Evolutionary conservation across 352 stramenopile species (phyloP).

Genomic region (Phytophthora rubi): DNA sequence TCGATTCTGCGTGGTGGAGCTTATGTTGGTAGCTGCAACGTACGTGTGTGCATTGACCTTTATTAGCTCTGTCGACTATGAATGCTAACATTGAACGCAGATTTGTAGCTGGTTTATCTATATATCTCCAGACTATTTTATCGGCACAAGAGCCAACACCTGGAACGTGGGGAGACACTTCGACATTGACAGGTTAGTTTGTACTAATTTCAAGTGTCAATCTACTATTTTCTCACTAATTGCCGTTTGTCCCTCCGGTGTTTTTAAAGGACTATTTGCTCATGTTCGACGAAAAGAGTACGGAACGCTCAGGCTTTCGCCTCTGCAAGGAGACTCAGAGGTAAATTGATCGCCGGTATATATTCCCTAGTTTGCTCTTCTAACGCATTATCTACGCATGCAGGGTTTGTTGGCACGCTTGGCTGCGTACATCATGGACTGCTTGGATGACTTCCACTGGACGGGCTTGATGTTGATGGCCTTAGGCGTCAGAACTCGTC

Average conservation of each 20-base stretch:
- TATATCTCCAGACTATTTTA: constrained; percentile 44
- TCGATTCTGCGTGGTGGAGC: constrained; percentile 24
- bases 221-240: neutral
- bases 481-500: constrained; percentile 25
- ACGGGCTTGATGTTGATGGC: constrained; percentile 23
- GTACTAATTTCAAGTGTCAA: constrained; percentile 6
- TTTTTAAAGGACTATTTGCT: constrained; percentile 33
- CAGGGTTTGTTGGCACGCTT: constrained; percentile 36
- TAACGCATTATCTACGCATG: neutral
- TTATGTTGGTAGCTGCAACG: constrained; percentile 33
- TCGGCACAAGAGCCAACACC: constrained; percentile 36
- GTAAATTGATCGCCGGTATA: constrained; percentile 18
- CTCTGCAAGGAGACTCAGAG: constrained; percentile 47
- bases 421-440: constrained; percentile 38
- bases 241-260: neutral
- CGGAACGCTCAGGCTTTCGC: constrained; percentile 92
- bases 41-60: constrained; percentile 17
- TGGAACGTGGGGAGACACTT: constrained; percentile 93
- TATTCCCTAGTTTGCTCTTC: neutral
- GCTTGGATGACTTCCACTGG: constrained; percentile 36
- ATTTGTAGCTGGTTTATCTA: constrained; percentile 40
- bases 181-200: constrained; percentile 68
- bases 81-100: constrained; percentile 14
- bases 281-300: constrained; percentile 92
- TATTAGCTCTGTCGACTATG: neutral